Conservation (phyloP, 2,329 filamentous ascomycete genomes). For the Penicillium hordei region DNA sequence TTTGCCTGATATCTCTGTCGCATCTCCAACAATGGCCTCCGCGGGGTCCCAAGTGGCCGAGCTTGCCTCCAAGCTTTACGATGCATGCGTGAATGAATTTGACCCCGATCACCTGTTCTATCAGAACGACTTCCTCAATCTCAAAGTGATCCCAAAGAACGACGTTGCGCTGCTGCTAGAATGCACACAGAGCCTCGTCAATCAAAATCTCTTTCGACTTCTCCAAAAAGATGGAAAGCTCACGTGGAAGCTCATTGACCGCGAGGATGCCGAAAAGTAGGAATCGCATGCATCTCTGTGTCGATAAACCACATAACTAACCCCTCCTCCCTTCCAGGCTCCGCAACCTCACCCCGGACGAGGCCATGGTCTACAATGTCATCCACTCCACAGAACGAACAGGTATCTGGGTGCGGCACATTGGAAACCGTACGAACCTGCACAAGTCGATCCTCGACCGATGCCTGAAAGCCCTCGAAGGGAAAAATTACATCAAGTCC, state of each 20-base stretch:
- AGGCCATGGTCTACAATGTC: conserved; percentile 81
- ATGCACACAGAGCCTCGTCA: conserved; percentile 47
- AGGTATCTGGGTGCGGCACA: conserved; percentile 86
- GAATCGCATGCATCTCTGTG: conserved; percentile 1
- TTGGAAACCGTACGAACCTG: conserved; percentile 76
- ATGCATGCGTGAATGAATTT: conserved; percentile 43
- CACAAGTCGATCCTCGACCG: conserved; percentile 80
- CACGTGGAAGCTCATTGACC: conserved; percentile 50
- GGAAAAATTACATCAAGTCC: conserved; percentile 76
- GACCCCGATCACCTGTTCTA: conserved; percentile 47
- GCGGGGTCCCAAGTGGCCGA: conserved; percentile 37
- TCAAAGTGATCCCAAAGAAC: conserved; percentile 46
- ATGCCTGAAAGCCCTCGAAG: conserved; percentile 78
- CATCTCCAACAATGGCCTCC: conserved; percentile 35
- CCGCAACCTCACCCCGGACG: conserved; percentile 59
- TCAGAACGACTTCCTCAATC: conserved; percentile 47
- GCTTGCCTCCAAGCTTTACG: conserved; percentile 48
- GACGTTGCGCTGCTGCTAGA: conserved; percentile 45
- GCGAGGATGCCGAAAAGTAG: conserved; percentile 52
- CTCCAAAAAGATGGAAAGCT: conserved; percentile 46
- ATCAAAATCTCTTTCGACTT: conserved; percentile 49
- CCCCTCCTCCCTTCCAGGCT: conserved; percentile 29
- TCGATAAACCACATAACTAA: conserved; percentile 6
- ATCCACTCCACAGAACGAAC: conserved; percentile 83
- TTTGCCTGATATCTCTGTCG: conserved; percentile 22